Conservation (phyloP, 148 eudicot genomes). For the Arbutus unedo region DNA sequence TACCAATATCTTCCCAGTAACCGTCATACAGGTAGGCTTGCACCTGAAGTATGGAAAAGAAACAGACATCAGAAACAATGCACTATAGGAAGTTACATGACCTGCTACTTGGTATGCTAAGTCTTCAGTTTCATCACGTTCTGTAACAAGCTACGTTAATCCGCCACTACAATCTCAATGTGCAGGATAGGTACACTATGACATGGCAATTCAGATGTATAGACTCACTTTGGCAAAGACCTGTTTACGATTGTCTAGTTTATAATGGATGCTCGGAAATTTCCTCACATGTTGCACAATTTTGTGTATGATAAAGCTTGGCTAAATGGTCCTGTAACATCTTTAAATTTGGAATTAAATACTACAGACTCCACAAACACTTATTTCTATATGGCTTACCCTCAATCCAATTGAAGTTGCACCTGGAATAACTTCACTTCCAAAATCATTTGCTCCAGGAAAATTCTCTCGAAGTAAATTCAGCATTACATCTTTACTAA, state of each 20-base stretch:
- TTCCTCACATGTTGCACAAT: not conserved
- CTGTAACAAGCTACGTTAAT: not conserved
- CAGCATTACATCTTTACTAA: slow-evolving; percentile 80
- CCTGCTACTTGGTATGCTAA: not conserved
- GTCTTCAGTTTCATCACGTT: not conserved
- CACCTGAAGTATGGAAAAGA: slow-evolving; percentile 37
- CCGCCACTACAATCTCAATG: not conserved
- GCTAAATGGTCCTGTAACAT: not conserved
- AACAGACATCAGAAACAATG: not conserved
- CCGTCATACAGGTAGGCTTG: slow-evolving; percentile 94
- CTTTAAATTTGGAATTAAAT: not conserved
- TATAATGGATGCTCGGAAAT: not conserved
- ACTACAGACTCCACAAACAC: not conserved
- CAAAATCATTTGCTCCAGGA: slow-evolving; percentile 92
- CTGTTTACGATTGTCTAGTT: not conserved
- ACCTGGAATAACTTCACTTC: slow-evolving; percentile 94
- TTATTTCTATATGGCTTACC: slow-evolving; percentile 28
- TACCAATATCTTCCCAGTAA: slow-evolving; percentile 98
- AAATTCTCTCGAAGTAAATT: slow-evolving; percentile 60
- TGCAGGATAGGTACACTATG: not conserved
- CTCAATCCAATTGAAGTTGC: slow-evolving; percentile 85
- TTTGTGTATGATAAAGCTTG: not conserved
- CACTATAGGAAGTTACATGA: not conserved
- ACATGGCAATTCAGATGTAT: not conserved
- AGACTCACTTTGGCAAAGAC: not conserved